phyloP scores from a whole-genome alignment of 768 basidiomycete genomes.

The Dictyophora rubrovolvata region DNA sequence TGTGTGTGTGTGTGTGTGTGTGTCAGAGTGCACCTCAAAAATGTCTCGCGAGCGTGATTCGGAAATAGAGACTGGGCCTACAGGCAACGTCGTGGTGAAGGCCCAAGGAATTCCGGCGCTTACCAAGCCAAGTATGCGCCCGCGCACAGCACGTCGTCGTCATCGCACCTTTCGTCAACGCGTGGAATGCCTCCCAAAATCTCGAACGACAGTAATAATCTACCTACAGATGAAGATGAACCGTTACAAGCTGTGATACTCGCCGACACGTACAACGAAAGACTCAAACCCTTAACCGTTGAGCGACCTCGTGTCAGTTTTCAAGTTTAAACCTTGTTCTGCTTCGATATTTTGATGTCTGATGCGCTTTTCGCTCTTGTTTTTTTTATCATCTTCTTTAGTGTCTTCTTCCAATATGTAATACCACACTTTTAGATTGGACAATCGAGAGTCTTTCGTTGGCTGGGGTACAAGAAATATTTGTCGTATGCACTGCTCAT shows the following conservation, averaged over 20 bases:
- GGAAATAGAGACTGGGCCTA: no score
- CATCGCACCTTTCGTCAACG: not conserved
- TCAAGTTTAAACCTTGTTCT: constrained; percentile 5
- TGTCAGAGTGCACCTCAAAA: no score
- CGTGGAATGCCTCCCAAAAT: constrained; percentile 58
- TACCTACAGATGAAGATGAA: constrained; percentile 66
- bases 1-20: no score
- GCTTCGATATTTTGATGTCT: not conserved
- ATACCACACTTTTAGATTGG: constrained; percentile 89
- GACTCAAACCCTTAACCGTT: constrained; percentile 83
- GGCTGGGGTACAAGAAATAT: constrained; percentile 94
- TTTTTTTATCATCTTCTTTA: constrained; percentile 21
- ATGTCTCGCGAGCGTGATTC: no score
- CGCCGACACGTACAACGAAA: constrained; percentile 92
- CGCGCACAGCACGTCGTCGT: no score
- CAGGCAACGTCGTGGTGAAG: no score
- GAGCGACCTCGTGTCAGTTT: constrained; percentile 72
- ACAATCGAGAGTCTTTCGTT: constrained; percentile 90
- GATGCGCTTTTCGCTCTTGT: constrained; percentile 11
- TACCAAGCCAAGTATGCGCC: no score
- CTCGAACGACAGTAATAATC: constrained; percentile 45
- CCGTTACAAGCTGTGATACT: constrained; percentile 91
- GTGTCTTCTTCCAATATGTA: constrained; percentile 92
- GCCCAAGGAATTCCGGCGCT: no score
- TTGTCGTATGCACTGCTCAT: constrained; percentile 89